These are phyloP conservation scores for Colletotrichum tabaci DNA, from an alignment of 2,329 filamentous ascomycete genomes.

Conservation along the genomic window DNA sequence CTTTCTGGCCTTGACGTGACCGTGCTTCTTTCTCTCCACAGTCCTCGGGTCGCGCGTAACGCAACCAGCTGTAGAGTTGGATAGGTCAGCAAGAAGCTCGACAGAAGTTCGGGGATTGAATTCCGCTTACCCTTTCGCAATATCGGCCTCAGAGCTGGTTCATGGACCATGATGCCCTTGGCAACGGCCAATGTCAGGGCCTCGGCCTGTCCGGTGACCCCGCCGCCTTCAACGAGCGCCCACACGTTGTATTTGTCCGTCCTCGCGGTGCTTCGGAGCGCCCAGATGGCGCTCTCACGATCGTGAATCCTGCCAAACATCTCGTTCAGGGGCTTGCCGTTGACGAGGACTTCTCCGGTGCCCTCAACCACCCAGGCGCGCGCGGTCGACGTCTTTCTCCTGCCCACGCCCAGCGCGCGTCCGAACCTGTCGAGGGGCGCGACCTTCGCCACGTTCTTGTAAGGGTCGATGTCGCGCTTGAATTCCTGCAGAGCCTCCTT, in stretches of 20 bases:
- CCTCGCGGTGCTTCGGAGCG: slow-evolving; percentile 84
- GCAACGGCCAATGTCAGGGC: slow-evolving; percentile 91
- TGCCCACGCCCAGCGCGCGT: slow-evolving; percentile 83
- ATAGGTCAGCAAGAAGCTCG: slow-evolving; percentile 57
- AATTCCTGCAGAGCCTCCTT: slow-evolving; percentile 76
- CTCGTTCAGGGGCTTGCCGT: slow-evolving; percentile 87
- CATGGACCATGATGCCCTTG: slow-evolving; percentile 90
- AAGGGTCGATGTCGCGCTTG: slow-evolving; percentile 81
- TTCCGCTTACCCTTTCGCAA: slow-evolving; percentile 84
- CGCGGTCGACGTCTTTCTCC: slow-evolving; percentile 89
- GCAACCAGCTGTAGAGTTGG: slow-evolving; percentile 80
- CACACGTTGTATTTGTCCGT: slow-evolving; percentile 98
- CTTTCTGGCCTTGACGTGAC: slow-evolving; percentile 96
- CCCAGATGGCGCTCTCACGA: slow-evolving; percentile 94
- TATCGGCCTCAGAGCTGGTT: slow-evolving; percentile 90
- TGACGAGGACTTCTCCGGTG: slow-evolving; percentile 89
- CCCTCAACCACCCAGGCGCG: slow-evolving; percentile 93
- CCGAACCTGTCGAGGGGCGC: slow-evolving; percentile 82
- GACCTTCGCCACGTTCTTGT: slow-evolving; percentile 74
- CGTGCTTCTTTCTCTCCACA: slow-evolving; percentile 98
- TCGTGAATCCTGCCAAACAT: slow-evolving; percentile 92
- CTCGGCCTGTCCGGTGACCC: slow-evolving; percentile 95
- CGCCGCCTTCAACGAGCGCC: slow-evolving; percentile 87
- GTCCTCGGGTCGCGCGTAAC: slow-evolving; percentile 91
- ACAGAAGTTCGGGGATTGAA: neutral